Evolutionary conservation across 1,284 basidiomycete genomes (phyloP), one percentile per base, ranked within the genome.

Genomic region (Sporisorium graminicola): DNA sequence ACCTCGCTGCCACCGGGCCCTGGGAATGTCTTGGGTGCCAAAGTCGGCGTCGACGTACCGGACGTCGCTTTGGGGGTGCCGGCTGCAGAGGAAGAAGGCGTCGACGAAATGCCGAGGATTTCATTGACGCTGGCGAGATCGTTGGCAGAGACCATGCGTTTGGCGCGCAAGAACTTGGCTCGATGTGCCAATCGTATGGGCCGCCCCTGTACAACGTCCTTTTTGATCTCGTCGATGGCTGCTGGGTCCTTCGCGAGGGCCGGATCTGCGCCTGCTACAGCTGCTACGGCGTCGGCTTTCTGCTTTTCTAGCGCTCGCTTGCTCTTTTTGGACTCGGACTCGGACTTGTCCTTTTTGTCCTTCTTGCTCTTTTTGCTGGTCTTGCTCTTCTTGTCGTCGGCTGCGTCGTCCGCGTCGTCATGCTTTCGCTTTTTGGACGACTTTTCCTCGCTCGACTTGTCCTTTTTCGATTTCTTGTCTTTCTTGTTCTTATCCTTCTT

Each of bases 131-230:
- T 78, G 26, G 64, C 59, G 6, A 75, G 62, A 24, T 80, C 79
- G 26, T 59, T 68, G 18, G 76, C 74, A 13, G 72, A 74, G 16
- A 81, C 78, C 75, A 84, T 72, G 24, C 79, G 69, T 57, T 85
- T 85, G 6, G 83, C 83, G 13, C 78, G 76, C n/a, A 83, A 58
- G 60, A 82, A 85, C 61, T 82, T 82, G 46, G 83, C 82, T 44
- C 83, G 78, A 49, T 81, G 79, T 43, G 66, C 73, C 35, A 78
- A 14, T 33, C 76, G 56, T 18, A 77, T 63, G 0, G 69, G 70
- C 26, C 65, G 58, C 9, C 58, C 63, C 31, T 58, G 58, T 3
- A 57, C 56, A 2, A 59, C 59, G 26, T 79, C 74, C 29, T 58
- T 64, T 62, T 71, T 76, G 62, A 71, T 63, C 35, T 76, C 73